Base-by-base conservation (phyloP, 345 rosid genomes). In the Pistacia atlantica region DNA sequence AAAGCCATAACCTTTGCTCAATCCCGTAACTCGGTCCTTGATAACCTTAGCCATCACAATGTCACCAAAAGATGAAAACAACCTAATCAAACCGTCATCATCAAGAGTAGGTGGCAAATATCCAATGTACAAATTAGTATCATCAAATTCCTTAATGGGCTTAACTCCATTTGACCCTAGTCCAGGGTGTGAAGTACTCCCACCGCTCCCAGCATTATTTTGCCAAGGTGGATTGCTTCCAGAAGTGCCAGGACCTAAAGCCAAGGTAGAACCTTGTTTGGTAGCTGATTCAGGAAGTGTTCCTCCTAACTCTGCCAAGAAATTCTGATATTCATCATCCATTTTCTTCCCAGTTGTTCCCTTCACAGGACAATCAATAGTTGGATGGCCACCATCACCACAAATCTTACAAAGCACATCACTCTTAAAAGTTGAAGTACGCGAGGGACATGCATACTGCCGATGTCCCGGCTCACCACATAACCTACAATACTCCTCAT, bases 251-350 rank as follows among this genome's bases (percentile, higher is more conserved):
- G 95, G 72, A 68, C 95, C 93, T 80, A 90, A 78, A 77, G 97
- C 95, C 82, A 90, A 83, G 54, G 90, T 76, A 61, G 84, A 18
- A 60, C 66, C 90, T 82, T 88, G 95, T 81, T 97, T 94, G 74
- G 86, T 90, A 54, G 93, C 82, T 11, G 97, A 92, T 80, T 92
- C 99, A 60, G 99, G 98, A 83, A 94, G 88, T 31, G 95, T 86
- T 67, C 93, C 97, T 61, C 97, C 93, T 74, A 97, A 77, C 84
- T 97, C 97, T 2, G 99, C 98, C 90, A 90, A 87, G 83, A 97
- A 94, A 77, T 90, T 97, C 86, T 87, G 99, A 81, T 97, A 97
- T 72, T 97, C 98, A 71, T 97, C 99, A 85, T 97, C 99, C 99
- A 92, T 97, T 79, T 91, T 97, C 91, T 97, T 94, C 60, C 99